Conservation (phyloP, 2,329 filamentous ascomycete genomes). For the Pseudocercospora pini-densiflorae region DNA sequence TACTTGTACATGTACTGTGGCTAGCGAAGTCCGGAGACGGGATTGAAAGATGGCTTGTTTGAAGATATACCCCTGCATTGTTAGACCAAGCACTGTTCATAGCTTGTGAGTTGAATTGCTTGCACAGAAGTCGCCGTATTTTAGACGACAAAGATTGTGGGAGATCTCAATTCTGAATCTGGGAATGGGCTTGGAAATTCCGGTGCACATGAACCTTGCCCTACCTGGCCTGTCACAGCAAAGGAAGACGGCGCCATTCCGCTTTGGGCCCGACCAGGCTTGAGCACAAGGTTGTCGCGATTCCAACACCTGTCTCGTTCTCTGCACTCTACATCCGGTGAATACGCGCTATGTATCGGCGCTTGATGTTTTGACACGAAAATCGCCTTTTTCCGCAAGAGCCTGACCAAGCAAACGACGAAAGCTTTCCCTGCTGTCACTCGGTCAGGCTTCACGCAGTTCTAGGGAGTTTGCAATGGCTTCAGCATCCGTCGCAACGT, state of each 20-base stretch:
- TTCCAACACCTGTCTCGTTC: neutral
- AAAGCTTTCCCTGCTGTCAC: neutral
- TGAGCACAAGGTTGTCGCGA: neutral
- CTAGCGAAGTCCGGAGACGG: neutral
- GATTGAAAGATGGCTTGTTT: neutral
- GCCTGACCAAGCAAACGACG: neutral
- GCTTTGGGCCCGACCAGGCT: neutral
- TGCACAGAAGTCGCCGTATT: no score
- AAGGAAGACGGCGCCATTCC: neutral
- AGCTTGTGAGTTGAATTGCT: neutral
- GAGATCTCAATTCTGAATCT: no score
- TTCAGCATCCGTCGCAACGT: neutral
- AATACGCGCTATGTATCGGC: no score
- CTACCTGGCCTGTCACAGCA: neutral
- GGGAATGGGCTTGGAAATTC: no score
- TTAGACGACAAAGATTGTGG: no score
- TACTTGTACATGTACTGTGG: neutral
- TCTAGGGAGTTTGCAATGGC: neutral
- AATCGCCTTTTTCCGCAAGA: no score
- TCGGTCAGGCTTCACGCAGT: neutral
- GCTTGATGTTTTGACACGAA: no score
- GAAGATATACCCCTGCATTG: slow-evolving; percentile 9
- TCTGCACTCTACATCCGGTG: neutral
- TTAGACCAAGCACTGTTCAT: neutral
- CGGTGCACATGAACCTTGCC: no score